These are phyloP conservation scores for Nematocida minor DNA, from an alignment of 371 early-diverging fungal genomes.

Conservation along the genomic window DNA sequence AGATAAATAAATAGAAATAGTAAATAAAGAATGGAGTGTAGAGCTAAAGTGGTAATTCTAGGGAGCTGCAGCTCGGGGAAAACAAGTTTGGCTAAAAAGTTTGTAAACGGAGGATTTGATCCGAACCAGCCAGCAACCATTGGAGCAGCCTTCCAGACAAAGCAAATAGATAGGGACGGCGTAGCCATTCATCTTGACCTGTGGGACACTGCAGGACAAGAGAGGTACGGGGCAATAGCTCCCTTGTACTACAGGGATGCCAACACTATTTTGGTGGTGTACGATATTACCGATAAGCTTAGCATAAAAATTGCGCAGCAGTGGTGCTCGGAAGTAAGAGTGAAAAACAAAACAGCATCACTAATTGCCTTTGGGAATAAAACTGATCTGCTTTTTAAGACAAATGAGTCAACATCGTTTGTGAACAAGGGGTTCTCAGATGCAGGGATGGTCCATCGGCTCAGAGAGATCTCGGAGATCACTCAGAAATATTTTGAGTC, in stretches of 20 bases:
- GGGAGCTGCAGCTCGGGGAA: constrained; percentile 65
- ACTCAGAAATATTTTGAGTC: not conserved
- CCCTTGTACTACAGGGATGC: constrained; percentile 92
- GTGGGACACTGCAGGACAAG: constrained; percentile 85
- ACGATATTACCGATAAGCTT: constrained; percentile 87
- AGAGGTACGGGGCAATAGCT: constrained; percentile 84
- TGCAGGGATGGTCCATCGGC: not conserved
- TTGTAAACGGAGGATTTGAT: constrained; percentile 90
- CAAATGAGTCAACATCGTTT: not conserved
- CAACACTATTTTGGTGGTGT: constrained; percentile 80
- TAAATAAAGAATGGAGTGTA: constrained; percentile 55
- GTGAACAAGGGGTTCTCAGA: not conserved
- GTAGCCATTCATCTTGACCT: constrained; percentile 78
- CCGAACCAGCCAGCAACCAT: constrained; percentile 97
- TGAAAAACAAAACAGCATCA: constrained; percentile 76
- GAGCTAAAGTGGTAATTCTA: constrained; percentile 64
- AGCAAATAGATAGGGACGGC: constrained; percentile 76
- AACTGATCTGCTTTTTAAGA: constrained; percentile 18
- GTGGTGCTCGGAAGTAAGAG: constrained; percentile 83
- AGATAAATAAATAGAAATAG: constrained; percentile 46
- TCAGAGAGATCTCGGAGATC: constrained; percentile 1
- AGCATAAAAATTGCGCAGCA: constrained; percentile 78
- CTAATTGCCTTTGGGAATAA: constrained; percentile 46
- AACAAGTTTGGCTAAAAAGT: constrained; percentile 67
- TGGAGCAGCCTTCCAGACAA: constrained; percentile 97